Percentiles rank a stretch among this genome's conserved stretches.
Conservation (phyloP, 768 basidiomycete species). For the Royoungia palumana region DNA sequence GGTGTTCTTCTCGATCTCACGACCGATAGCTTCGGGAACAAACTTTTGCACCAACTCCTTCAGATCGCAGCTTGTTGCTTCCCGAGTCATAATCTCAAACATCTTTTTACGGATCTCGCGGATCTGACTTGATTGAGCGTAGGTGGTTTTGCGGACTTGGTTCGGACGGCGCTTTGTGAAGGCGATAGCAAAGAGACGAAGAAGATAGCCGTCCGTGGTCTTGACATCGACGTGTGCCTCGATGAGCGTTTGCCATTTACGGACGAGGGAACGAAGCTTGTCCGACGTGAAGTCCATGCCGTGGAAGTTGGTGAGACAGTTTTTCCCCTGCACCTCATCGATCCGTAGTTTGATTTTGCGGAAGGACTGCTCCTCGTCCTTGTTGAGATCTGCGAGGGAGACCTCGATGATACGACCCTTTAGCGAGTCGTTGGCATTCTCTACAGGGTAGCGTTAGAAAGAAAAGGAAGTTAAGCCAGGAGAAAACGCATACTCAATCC, state of each 20-base stretch:
- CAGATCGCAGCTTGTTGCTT: constrained; percentile 91
- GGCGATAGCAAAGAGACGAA: constrained; percentile 97
- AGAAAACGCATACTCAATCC: constrained; percentile 79
- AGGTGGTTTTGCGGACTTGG: constrained; percentile 99
- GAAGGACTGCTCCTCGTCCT: constrained; percentile 99
- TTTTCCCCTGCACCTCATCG: constrained; percentile 96
- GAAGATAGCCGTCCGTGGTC: constrained; percentile 98
- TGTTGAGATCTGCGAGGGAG: constrained; percentile 96
- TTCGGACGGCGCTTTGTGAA: constrained; percentile 97
- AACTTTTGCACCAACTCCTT: constrained; percentile 99
- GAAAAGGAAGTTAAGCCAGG: constrained; percentile 2
- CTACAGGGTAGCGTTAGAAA: constrained; percentile 39
- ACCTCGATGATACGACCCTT: constrained; percentile 96
- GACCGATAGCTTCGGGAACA: constrained; percentile 96
- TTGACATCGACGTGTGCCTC: constrained; percentile 99
- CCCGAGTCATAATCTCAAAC: constrained; percentile 98
- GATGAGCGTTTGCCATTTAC: constrained; percentile 99
- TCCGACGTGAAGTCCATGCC: constrained; percentile 99
- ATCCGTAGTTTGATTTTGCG: constrained; percentile 98
- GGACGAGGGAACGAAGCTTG: constrained; percentile 98
- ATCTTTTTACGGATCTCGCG: constrained; percentile 99
- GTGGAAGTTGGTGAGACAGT: constrained; percentile 99
- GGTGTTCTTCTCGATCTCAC: constrained; percentile 98
- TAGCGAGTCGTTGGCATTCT: constrained; percentile 97
- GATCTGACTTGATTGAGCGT: constrained; percentile 92